Evolutionary conservation across 257 asterid species (phyloP), one percentile per base, ranked within the genome.

Genomic region (Solanum habrochaites): DNA sequence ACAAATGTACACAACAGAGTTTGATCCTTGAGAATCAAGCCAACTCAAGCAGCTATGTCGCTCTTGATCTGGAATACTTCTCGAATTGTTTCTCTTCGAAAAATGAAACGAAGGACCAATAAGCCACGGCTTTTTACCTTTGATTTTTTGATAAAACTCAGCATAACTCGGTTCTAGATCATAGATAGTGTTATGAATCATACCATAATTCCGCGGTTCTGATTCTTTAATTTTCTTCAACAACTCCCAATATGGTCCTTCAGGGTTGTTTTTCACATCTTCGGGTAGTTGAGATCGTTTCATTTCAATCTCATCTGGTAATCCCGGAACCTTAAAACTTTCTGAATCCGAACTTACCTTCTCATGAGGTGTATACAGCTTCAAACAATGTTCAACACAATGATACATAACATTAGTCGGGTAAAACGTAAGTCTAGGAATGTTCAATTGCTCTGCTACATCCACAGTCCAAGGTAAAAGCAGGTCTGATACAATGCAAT

Each of bases 381-480:
- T 70, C 81, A 90, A 14, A 35, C 83, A 77, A 52, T 86, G 58
- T 4, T 88, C 87, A 10, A 85, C 71, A 56, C 88, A 83, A 4
- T 88, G 90, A 7, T 86, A 86, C 40, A 88, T 42, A 67, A 83
- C 83, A 42, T 64, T 86, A 60, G 27, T 89, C 0, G 88, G 83
- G 18, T 86, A 72, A 35, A 87, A 90, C 85, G 84, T 32, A 25
- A 90, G 49, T 73, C 91, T 87, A 3, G 92, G 89, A 78, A 90
- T 87, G 29, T 88, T 83, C 56, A 90, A 23, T 82, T 29, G 74
- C 21, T 84, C 88, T 4, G 91, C 91, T 1, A 89, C 67, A 56
- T 89, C 90, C 37, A 83, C 85, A 8, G 91, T 89, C 92, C 92
- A 90, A 3, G 89, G 91, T 32, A 82, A 85, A 43, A 89, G 71